Evolutionary conservation across 768 basidiomycete genomes (phyloP).

Genomic region (Mycena metata): DNA sequence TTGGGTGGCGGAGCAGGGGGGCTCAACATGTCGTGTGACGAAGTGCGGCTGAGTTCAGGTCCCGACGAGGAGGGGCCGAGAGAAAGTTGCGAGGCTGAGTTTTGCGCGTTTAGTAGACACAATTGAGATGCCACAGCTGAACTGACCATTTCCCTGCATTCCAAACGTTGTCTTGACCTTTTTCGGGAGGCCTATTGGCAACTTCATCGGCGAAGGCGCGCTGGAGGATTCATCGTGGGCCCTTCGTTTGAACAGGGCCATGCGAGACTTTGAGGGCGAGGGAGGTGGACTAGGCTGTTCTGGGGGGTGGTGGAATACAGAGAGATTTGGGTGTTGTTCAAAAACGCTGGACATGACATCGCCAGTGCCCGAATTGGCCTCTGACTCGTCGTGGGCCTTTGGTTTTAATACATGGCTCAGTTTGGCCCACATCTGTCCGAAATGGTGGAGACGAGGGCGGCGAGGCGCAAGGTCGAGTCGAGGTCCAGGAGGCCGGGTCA

Average conservation of each 20-base stretch:
- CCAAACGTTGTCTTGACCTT: constrained; percentile 64
- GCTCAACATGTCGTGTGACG: constrained; percentile 38
- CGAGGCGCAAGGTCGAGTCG: neutral
- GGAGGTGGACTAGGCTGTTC: constrained; percentile 57
- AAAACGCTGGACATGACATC: constrained; percentile 66
- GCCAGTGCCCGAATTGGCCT: constrained; percentile 41
- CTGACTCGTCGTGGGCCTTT: constrained; percentile 23
- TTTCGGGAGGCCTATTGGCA: constrained; percentile 57
- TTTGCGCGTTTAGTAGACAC: constrained; percentile 35
- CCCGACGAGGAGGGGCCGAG: constrained; percentile 31
- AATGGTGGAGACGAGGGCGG: neutral
- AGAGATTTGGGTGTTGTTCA: constrained; percentile 74
- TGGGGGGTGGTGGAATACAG: constrained; percentile 62
- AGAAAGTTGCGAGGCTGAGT: constrained; percentile 39
- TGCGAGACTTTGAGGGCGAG: constrained; percentile 65
- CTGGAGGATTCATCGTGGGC: constrained; percentile 51
- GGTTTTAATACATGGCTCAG: constrained; percentile 35
- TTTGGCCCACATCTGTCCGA: constrained; percentile 39
- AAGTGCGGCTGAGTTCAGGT: constrained; percentile 29
- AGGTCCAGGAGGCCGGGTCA: neutral
- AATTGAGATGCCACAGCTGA: constrained; percentile 48
- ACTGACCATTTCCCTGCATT: constrained; percentile 55
- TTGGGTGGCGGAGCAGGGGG: constrained; percentile 24
- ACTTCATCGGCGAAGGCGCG: constrained; percentile 54
- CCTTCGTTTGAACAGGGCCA: constrained; percentile 69